Percentiles rank a stretch among this genome's conserved stretches.
phyloP scores from a whole-genome alignment of 805 yeast genomes.

The Lipomyces starkeyi region DNA sequence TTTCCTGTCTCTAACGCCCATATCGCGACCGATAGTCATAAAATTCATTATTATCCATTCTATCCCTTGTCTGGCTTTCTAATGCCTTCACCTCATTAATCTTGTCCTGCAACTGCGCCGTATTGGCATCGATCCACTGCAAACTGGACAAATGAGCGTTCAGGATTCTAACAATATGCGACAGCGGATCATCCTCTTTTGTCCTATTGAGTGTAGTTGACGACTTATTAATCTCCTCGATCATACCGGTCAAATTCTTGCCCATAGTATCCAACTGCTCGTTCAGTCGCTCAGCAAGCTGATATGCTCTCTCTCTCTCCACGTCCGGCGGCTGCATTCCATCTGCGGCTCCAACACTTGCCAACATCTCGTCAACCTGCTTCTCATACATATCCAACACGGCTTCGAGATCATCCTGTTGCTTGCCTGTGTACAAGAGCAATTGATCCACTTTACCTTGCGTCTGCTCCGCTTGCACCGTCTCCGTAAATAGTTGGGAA shows the following conservation, averaged over 20 bases:
- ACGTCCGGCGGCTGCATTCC: conserved; percentile 63
- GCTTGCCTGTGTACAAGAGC: conserved; percentile 81
- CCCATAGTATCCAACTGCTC: conserved; percentile 81
- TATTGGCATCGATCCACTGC: conserved; percentile 81
- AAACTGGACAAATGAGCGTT: conserved; percentile 89
- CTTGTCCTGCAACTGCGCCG: conserved; percentile 70
- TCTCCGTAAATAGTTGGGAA: conserved; percentile 74
- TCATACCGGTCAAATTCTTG: conserved; percentile 72
- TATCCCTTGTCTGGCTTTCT: conserved; percentile 32
- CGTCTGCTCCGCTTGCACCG: conserved; percentile 80
- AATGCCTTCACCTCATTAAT: conserved; percentile 50
- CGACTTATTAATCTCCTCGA: conserved; percentile 74
- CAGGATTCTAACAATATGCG: conserved; percentile 71
- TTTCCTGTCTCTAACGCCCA: conserved; percentile 3
- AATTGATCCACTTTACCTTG: conserved; percentile 89
- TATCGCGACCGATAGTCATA: conserved; percentile 10
- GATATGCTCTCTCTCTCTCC: conserved; percentile 87
- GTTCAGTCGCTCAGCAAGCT: conserved; percentile 82
- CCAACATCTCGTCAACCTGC: conserved; percentile 58
- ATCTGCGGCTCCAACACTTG: conserved; percentile 41
- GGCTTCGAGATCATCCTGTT: conserved; percentile 87
- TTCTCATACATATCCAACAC: conserved; percentile 82
- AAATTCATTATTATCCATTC: conserved; percentile 11
- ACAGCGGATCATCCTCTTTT: conserved; percentile 53
- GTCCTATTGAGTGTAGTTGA: conserved; percentile 48